Percentiles rank a stretch among this genome's conserved stretches.
phyloP scores from a whole-genome alignment of 495 filamentous ascomycete species.

The Penicillium subrubescens region DNA sequence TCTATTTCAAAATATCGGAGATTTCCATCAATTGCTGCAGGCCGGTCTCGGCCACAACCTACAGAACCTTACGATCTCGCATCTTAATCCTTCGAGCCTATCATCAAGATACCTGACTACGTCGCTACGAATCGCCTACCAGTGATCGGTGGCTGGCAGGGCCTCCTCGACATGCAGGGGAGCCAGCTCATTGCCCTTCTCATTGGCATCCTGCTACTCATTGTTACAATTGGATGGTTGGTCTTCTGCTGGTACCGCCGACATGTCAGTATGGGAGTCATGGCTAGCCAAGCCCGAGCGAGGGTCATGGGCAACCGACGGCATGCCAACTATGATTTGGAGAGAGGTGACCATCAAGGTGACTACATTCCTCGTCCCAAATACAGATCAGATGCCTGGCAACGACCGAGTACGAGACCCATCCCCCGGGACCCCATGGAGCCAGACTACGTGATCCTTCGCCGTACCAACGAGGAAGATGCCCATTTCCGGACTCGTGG shows the following conservation, averaged over 20 bases:
- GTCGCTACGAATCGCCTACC: background rate
- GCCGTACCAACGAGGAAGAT: background rate
- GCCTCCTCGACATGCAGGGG: slow-evolving; percentile 8
- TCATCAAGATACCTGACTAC: background rate
- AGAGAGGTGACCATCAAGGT: background rate
- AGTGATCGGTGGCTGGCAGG: background rate
- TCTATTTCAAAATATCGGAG: background rate
- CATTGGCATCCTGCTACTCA: slow-evolving; percentile 11
- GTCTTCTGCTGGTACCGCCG: slow-evolving; percentile 10
- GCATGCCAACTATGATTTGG: background rate
- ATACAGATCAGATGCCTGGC: background rate
- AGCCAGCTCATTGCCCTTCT: slow-evolving; percentile 17
- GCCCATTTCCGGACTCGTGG: background rate
- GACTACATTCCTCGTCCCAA: background rate
- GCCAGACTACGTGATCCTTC: background rate
- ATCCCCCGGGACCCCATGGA: no score
- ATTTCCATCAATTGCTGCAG: background rate
- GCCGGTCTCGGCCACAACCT: background rate
- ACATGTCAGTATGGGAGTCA: slow-evolving; percentile 4
- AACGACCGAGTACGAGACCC: background rate
- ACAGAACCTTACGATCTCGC: background rate
- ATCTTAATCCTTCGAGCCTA: background rate
- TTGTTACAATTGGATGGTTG: slow-evolving; percentile 5
- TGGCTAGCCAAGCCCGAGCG: background rate
- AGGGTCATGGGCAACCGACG: background rate